Conservation (phyloP, 192 early-diverging fungal species). For the Coemansia sp. region DNA sequence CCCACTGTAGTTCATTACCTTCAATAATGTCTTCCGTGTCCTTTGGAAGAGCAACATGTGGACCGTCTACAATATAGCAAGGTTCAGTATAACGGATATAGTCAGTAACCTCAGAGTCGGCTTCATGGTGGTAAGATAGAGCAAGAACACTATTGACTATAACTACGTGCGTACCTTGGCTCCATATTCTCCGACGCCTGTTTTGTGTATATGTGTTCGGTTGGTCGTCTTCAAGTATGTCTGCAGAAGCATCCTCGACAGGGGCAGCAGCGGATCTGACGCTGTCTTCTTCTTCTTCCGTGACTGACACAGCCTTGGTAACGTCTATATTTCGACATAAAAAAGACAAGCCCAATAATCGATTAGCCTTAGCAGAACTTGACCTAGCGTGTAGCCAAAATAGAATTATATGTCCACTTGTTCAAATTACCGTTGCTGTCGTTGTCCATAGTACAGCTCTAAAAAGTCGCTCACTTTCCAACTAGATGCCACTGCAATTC, state of each 20-base stretch:
- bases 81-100: not conserved
- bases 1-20: conserved; percentile 3
- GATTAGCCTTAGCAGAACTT: not conserved
- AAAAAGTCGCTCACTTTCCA: not conserved
- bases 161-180: not conserved
- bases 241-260: not conserved
- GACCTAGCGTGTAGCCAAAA: not conserved
- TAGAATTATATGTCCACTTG: not conserved
- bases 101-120: not conserved
- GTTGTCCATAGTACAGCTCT: not conserved
- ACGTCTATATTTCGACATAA: not conserved
- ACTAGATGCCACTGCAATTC: not conserved
- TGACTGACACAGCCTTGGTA: not conserved
- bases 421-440: conserved; percentile 2
- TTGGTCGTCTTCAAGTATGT: not conserved
- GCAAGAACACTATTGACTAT: not conserved
- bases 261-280: not conserved
- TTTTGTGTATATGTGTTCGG: not conserved
- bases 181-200: conserved; percentile 20
- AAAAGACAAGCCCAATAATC: not conserved
- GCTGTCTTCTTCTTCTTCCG: not conserved
- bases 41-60: conserved; percentile 36
- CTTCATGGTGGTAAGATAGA: not conserved
- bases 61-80: not conserved
- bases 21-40: conserved; percentile 46